These are phyloP conservation scores for maize (Zea mays) DNA, from an alignment of 176 grass and related monocot species.

Conservation along the genomic window DNA sequence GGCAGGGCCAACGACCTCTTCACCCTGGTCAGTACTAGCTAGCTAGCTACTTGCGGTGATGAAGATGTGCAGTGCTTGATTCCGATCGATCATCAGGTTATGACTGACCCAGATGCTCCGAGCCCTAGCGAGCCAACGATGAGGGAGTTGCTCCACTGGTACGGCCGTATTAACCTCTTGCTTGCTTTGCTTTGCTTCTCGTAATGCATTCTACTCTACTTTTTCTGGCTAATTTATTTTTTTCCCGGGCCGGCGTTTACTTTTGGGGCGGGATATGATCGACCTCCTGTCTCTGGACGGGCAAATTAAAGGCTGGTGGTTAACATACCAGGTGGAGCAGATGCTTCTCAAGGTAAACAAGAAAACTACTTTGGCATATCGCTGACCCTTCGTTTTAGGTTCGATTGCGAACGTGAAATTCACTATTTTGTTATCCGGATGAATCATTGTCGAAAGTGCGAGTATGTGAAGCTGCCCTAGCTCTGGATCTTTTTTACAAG, in stretches of 20 bases:
- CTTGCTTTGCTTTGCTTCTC: not conserved
- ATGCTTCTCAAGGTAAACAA: conserved; percentile 72
- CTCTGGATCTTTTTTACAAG: not conserved
- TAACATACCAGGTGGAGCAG: conserved; percentile 78
- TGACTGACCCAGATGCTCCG: conserved; percentile 82
- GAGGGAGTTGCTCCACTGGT: conserved; percentile 83
- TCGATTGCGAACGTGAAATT: not conserved
- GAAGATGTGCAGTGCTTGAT: no score
- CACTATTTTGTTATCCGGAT: not conserved
- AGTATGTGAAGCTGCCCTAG: not conserved
- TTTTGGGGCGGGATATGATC: not conserved
- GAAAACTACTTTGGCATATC: not conserved
- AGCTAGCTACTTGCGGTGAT: no score
- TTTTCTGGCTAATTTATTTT: not conserved
- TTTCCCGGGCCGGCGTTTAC: not conserved
- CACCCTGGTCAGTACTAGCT: conserved; percentile 50
- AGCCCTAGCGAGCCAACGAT: conserved; percentile 74
- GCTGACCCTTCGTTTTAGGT: not conserved
- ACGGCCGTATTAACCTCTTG: conserved; percentile 4
- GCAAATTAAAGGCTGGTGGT: conserved; percentile 73
- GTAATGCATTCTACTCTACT: not conserved
- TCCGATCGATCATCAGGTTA: conserved; percentile 33
- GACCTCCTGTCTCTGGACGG: not conserved
- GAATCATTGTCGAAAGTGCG: not conserved
- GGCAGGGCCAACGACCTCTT: conserved; percentile 53